Base-by-base conservation (phyloP, 306 rosid genomes). In the Boehmeria nivea region DNA sequence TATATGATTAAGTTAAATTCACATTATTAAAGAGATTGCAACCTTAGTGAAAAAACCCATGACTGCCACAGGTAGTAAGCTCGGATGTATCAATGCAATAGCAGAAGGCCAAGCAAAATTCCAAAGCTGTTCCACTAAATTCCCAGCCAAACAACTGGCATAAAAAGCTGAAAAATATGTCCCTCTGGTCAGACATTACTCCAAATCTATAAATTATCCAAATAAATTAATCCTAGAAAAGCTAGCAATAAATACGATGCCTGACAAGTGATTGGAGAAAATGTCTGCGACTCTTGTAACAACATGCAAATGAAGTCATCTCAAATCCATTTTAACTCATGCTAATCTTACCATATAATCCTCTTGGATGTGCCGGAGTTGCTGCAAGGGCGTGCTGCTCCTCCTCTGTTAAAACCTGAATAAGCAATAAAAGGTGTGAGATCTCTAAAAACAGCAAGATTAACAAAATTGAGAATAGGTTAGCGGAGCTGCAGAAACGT, bases 21-120 rank as follows among this genome's bases (percentile, higher is more conserved):
- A 36, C 45, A 8, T 31, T 20, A 71, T 31, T 56, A 38, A 25
- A 18, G 17, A 36, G 33, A 54, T 42, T 2, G 71, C 73, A 76
- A 87, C 89, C 88, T 87, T 87, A 33, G 89, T 68, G 70, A 87
- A 76, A 80, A 93, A 93, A 56, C 94, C 87, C 77, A 87, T 81
- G 44, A 85, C 81, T 18, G 96, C 99, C 67, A 93, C 96, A 2
- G 99, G 99, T 60, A 85, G 73, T 69, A 93, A 96, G 78, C 99
- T 93, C 18, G 96, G 83, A 68, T 93, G 94, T 58, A 85, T 81
- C 76, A 93, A 65, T 43, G 96, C 99, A 52, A 93, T 88, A 49
- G 99, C 87, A 55, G 96, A 85, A 73, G 99, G 99, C 99, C 96
- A 93, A 55, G 99, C 95, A 44, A 93, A 93, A 79, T 72, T 85